Base-by-base conservation (phyloP, 1,284 basidiomycete genomes). In the Trametes polyzona region DNA sequence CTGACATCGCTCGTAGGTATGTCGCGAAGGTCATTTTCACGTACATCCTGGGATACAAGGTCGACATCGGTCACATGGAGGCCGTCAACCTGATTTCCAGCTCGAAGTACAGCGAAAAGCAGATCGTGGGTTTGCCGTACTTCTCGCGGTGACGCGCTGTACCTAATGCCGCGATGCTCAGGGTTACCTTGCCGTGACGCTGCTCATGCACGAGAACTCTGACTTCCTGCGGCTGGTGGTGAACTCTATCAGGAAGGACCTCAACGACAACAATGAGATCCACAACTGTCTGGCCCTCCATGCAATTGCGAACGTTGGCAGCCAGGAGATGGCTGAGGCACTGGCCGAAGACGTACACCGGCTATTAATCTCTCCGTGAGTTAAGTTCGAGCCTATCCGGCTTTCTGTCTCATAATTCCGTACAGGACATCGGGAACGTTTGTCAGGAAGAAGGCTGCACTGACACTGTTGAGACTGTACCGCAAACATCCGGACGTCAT, bases 61-160 rank as follows among this genome's bases (percentile, higher is more conserved):
- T 99, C 67, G 97, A 99, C 71, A 86, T 99, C 32, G 97, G 97
- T 5, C 96, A 99, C 73, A 97, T 99, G 95, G 96, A 99, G 71
- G 96, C 97, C 12, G 93, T 99, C 67, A 98, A 99, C 74, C 83
- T 99, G 64, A 98, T 99, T 67, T 92, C 96, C 35, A 96, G 93
- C 70, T 78, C 86, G 42, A 98, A 97, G 71, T 99, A 99, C 73
- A 95, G 92, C 67, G 97, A 99, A 78, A 99, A 99, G 77, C 97
- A 99, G 76, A 99, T 99, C 65, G 96, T 96, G 71, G 67, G 92
- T 74, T 26, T 30, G 32, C 39, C 30, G 26, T 4, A 16, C 16
- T 19, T 24, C 10, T 10, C 11, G 2, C 10, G 37, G 4, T 30
- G 16, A 16, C 19, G 54, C 54, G 8, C 19, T 1, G 57, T 42